phyloP scores from a whole-genome alignment of 257 asterid species.

The Plantago elongata region DNA sequence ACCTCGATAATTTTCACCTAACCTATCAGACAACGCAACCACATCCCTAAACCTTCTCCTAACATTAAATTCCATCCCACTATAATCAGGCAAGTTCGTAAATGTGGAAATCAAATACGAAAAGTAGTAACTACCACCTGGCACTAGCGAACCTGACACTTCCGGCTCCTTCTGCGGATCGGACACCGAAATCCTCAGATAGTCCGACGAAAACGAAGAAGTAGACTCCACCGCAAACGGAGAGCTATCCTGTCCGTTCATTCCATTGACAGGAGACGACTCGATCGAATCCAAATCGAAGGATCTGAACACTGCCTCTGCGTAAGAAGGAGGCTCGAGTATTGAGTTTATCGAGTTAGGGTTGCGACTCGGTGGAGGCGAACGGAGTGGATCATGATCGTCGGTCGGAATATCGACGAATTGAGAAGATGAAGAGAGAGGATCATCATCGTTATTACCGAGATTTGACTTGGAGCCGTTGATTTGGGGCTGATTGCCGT shows the following conservation, averaged over 20 bases:
- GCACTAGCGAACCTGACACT: conserved; percentile 57
- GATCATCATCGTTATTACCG: conserved; percentile 29
- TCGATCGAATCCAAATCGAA: conserved; percentile 53
- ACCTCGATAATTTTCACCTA: conserved; percentile 72
- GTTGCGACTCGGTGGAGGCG: conserved; percentile 44
- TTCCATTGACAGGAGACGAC: conserved; percentile 23
- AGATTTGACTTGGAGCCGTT: conserved; percentile 32
- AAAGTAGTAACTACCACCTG: conserved; percentile 51
- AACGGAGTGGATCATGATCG: conserved; percentile 21
- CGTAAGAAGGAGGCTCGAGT: conserved; percentile 99
- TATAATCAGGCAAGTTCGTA: conserved; percentile 59
- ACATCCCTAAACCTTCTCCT: conserved; percentile 88
- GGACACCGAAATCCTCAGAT: conserved; percentile 57
- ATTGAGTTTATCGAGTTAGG: conserved; percentile 52
- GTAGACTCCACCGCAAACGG: conserved; percentile 28
- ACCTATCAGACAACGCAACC: conserved; percentile 68
- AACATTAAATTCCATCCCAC: conserved; percentile 70
- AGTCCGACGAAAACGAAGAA: conserved; percentile 33
- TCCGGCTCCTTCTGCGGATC: conserved; percentile 89
- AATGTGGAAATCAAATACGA: conserved; percentile 78
- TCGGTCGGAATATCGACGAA: not conserved
- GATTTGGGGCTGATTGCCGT: conserved; percentile 37
- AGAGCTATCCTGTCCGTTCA: conserved; percentile 48
- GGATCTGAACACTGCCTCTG: conserved; percentile 86
- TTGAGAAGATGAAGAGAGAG: conserved; percentile 40